Evolutionary conservation across 108 stramenopile genomes (phyloP).

Genomic region (Nitzschia sp.): DNA sequence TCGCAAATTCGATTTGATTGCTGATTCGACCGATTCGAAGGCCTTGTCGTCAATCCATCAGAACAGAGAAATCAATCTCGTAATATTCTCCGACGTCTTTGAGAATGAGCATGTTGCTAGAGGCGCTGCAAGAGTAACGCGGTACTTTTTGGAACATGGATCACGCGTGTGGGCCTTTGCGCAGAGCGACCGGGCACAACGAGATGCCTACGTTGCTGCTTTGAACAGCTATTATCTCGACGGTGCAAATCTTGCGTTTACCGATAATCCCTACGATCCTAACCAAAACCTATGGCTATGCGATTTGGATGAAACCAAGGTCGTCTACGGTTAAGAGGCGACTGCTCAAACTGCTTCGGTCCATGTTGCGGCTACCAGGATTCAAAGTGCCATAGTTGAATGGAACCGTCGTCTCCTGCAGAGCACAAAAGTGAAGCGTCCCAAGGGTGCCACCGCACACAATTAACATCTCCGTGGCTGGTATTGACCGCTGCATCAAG

Average conservation of each 20-base stretch:
- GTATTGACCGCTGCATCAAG: constrained; percentile 45
- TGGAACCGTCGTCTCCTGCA: constrained; percentile 90
- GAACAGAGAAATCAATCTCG: constrained; percentile 52
- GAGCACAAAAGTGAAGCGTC: constrained; percentile 76
- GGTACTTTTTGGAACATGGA: constrained; percentile 8
- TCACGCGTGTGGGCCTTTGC: constrained; percentile 75
- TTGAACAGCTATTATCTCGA: constrained; percentile 9
- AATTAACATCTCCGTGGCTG: constrained; percentile 94
- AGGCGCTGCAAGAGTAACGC: constrained; percentile 57
- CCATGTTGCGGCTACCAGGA: neutral
- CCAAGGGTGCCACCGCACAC: constrained; percentile 92
- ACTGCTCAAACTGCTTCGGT: neutral
- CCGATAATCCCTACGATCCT: constrained; percentile 17
- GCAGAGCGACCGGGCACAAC: constrained; percentile 75
- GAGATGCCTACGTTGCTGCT: constrained; percentile 53
- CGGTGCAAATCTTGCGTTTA: constrained; percentile 29
- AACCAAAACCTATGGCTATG: constrained; percentile 49
- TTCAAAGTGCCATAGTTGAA: constrained; percentile 83
- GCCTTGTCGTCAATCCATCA: neutral
- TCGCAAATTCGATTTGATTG: constrained; percentile 51
- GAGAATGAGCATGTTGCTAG: constrained; percentile 62
- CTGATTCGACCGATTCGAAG: neutral
- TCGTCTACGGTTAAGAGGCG: constrained; percentile 37
- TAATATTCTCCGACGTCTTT: constrained; percentile 79
- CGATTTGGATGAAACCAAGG: constrained; percentile 65